Base-by-base conservation (phyloP, 2,329 filamentous ascomycete genomes). In the Pseudogymnoascus sp. region DNA sequence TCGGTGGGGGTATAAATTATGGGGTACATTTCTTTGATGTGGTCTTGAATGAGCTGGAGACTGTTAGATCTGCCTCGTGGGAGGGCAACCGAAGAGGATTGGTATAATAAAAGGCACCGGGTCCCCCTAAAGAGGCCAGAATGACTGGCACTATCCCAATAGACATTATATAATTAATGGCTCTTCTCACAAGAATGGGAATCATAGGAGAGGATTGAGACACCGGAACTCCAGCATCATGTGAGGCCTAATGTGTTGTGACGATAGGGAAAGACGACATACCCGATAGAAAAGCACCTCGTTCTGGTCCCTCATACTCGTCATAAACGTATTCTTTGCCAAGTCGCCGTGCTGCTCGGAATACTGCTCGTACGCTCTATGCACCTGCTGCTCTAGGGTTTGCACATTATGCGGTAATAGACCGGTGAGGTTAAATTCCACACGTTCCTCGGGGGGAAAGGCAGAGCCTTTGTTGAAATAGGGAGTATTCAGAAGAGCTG, bases 1-100 rank as follows among this genome's bases (percentile, higher is more conserved):
- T 96, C 91, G 0, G 92, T 96, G 0, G 92, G 92, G 0, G 92
- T 96, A 72, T 96, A 96, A 28, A 96, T 90, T n/a, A 96, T 79
- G 42, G 87, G 86, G 71, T 96, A 93, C 89, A 96, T 95, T 72
- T 96, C 91, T 67, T 89, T 87, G 19, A 96, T 76, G 69, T 96
- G 87, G 4, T 89, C 85, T 72, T 90, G 82, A 7, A 95, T 80
- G 9, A 96, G 80, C 83, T 91, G 60, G 1, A 57, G 10, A 23
- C 7, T 26, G 61, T 67, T 57, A 69, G 64, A 62, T 23, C 15
- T 33, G 40, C 13, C 4, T 26, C 9, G 11, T 5, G 15, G 13
- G 23, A 44, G 35, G 17, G 19, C 11, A n/a, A 19, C 8, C 13
- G 15, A 1, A 15, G 11, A 26, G 9, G 4, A 17, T 60, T 19